A percentile compares a stretch with the other conserved stretches of the same genome.
These are phyloP conservation scores for Scedosporium boydii DNA, from an alignment of 2,329 filamentous ascomycete species.

Conservation along the genomic window DNA sequence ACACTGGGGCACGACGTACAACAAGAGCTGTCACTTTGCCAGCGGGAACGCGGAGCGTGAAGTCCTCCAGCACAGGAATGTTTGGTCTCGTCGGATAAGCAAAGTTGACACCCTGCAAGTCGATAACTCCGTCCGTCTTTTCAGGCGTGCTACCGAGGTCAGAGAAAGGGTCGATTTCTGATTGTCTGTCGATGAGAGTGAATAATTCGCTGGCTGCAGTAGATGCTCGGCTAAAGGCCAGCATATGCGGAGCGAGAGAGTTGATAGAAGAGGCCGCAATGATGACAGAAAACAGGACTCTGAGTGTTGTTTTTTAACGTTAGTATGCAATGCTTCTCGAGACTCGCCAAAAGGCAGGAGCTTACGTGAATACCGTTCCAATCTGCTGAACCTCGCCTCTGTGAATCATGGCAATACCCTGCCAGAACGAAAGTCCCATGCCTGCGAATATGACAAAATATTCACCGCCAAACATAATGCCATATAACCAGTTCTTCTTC, in stretches of 20 bases:
- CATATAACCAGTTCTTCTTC: too few relatives aligned
- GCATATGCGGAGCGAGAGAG: conserved; percentile 33
- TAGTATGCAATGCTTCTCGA: too few relatives aligned
- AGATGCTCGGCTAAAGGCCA: conserved; percentile 34
- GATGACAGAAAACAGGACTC: conserved; percentile 36
- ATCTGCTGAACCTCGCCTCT: too few relatives aligned
- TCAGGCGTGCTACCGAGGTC: conserved; percentile 20
- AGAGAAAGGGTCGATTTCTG: conserved; percentile 31
- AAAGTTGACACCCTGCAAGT: conserved; percentile 38
- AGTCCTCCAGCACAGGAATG: conserved; percentile 30
- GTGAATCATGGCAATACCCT: too few relatives aligned
- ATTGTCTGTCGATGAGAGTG: conserved; percentile 33
- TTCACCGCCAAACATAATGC: too few relatives aligned
- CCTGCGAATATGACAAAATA: too few relatives aligned
- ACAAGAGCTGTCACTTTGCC: conserved; percentile 44
- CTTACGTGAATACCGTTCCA: too few relatives aligned
- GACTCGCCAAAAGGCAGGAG: too few relatives aligned
- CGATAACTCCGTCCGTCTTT: conserved; percentile 30
- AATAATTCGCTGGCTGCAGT: conserved; percentile 38
- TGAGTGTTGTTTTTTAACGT: conserved; percentile 12
- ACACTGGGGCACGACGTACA: conserved; percentile 31
- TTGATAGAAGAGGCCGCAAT: conserved; percentile 35
- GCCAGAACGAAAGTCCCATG: too few relatives aligned
- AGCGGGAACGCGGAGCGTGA: conserved; percentile 32
- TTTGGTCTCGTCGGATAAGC: conserved; percentile 47